Evolutionary conservation across 129 eudicot genomes (phyloP).

Genomic region (Silybum marianum): DNA sequence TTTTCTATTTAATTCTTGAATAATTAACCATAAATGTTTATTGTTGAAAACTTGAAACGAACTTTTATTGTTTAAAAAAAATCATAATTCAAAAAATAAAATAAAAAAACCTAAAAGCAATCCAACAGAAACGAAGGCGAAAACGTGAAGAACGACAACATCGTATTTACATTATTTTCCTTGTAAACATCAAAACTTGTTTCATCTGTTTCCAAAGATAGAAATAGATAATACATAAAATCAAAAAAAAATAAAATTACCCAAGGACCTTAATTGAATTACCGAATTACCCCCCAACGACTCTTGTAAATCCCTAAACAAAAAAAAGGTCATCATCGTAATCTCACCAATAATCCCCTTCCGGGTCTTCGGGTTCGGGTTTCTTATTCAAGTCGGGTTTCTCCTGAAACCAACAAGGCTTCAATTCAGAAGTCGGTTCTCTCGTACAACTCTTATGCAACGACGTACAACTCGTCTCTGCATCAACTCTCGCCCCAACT

Average conservation of each 20-base stretch:
- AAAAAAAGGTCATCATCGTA: neutral
- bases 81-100: neutral
- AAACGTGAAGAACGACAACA: conserved; percentile 18
- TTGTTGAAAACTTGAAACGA: no score
- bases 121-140: neutral
- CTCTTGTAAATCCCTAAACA: neutral
- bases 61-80: neutral
- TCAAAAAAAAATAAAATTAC: neutral
- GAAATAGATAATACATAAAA: conserved; percentile 24
- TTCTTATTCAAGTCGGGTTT: conserved; percentile 76
- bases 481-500: conserved; percentile 89
- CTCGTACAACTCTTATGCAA: conserved; percentile 24
- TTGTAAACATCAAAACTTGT: conserved; percentile 44
- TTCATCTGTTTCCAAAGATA: conserved; percentile 41
- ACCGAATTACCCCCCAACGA: neutral
- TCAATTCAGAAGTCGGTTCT: conserved; percentile 19
- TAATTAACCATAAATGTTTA: no score
- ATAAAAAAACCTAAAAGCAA: neutral
- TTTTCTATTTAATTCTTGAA: no score
- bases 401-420: conserved; percentile 64
- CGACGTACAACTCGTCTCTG: conserved; percentile 40
- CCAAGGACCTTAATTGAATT: neutral
- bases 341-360: conserved; percentile 52
- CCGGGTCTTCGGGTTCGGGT: conserved; percentile 84
- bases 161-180: conserved; percentile 37